A percentile compares a stretch with the other conserved stretches of the same genome.
phyloP scores from a whole-genome alignment of 164 flowering plant genomes.

The Amborella trichopoda region DNA sequence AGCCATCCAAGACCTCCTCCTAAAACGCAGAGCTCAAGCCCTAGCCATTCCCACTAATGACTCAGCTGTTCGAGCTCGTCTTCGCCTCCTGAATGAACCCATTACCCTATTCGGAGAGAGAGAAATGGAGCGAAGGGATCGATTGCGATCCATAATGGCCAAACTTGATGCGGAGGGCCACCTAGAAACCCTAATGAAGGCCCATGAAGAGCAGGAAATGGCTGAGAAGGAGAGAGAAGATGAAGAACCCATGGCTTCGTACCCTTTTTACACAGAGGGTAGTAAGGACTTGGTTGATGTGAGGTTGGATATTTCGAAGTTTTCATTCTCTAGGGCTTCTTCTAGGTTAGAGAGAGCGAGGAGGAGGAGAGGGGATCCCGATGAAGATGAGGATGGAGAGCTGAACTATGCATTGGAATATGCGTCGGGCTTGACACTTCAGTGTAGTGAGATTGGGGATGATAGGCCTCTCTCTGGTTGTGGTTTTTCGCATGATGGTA shows the following conservation, averaged over 20 bases:
- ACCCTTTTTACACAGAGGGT: constrained; percentile 93
- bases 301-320: constrained; percentile 61
- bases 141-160: constrained; percentile 72
- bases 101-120: constrained; percentile 88
- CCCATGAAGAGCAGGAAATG: constrained; percentile 86
- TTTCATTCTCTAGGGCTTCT: constrained; percentile 56
- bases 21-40: constrained; percentile 86
- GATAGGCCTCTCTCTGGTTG: constrained; percentile 91
- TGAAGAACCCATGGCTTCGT: constrained; percentile 49
- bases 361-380: constrained; percentile 86
- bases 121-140: constrained; percentile 93
- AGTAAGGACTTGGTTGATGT: constrained; percentile 50
- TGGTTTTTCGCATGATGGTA: constrained; percentile 69
- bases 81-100: constrained; percentile 88
- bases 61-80: constrained; percentile 71
- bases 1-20: constrained; percentile 61
- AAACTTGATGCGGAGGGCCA: constrained; percentile 79
- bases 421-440: constrained; percentile 45
- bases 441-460: constrained; percentile 87
- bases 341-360: constrained; percentile 53
- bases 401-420: constrained; percentile 58
- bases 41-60: constrained; percentile 96
- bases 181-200: constrained; percentile 83
- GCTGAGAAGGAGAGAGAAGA: constrained; percentile 27
- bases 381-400: constrained; percentile 85